Conservation (phyloP, 2,329 filamentous ascomycete species). For the Venturia aucupariae region DNA sequence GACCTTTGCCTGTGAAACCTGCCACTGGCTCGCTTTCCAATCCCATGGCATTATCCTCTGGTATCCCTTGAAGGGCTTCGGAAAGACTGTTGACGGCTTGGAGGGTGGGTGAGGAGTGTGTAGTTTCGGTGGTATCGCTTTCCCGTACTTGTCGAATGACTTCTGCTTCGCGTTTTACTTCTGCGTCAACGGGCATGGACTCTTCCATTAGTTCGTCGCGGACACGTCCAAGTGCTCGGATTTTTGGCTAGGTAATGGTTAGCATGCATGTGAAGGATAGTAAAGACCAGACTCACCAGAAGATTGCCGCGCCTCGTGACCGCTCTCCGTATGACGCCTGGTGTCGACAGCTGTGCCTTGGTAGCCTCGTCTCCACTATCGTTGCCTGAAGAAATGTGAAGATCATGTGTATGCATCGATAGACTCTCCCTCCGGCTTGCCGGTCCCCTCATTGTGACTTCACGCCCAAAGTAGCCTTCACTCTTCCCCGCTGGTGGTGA, state of each 20-base stretch:
- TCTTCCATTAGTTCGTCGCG: conserved; percentile 85
- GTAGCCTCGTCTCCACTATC: conserved; percentile 65
- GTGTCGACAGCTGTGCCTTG: conserved; percentile 41
- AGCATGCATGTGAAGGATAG: conserved; percentile 14
- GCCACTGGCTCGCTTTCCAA: conserved; percentile 25
- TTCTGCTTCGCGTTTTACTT: conserved; percentile 84
- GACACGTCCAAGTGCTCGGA: conserved; percentile 89
- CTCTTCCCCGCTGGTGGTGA: conserved; percentile 57
- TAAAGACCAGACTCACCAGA: conserved; percentile 50
- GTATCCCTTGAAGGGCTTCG: conserved; percentile 58
- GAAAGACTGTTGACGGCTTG: conserved; percentile 46
- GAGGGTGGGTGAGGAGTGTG: conserved; percentile 60
- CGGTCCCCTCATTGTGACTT: conserved; percentile 38
- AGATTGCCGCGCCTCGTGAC: conserved; percentile 86
- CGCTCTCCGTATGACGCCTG: conserved; percentile 69
- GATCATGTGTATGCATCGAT: conserved; percentile 79
- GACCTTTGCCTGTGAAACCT: conserved; percentile 25
- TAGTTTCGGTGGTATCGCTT: conserved; percentile 63
- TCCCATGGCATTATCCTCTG: conserved; percentile 60
- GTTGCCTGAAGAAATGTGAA: conserved; percentile 69
- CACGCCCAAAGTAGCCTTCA: conserved; percentile 48
- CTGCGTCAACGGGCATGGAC: conserved; percentile 74
- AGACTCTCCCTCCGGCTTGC: conserved; percentile 73
- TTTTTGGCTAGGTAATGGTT: conserved; percentile 62
- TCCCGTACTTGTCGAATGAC: conserved; percentile 93